Conservation (phyloP, 768 basidiomycete genomes). For the Rhodotorula taiwanensis region DNA sequence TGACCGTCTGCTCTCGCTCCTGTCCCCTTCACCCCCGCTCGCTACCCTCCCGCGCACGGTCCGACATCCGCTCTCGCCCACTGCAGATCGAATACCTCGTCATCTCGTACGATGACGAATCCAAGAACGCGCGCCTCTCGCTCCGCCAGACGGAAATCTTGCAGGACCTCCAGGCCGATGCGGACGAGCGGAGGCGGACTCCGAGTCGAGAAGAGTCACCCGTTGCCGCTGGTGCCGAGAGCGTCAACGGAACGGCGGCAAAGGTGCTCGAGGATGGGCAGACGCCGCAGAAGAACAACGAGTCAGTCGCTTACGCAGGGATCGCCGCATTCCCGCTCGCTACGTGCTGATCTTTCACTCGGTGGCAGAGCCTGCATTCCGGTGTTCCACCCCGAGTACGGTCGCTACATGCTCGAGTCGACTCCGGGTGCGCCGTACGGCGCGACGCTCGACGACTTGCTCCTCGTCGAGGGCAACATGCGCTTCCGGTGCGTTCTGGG, state of each 20-base stretch:
- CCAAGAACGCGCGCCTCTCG: constrained; percentile 76
- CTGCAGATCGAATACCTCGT: constrained; percentile 92
- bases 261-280: background rate
- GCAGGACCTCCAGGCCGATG: constrained; percentile 53
- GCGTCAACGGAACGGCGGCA: background rate
- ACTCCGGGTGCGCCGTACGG: constrained; percentile 95
- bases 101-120: constrained; percentile 67
- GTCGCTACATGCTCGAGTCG: constrained; percentile 96
- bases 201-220: too few species aligned
- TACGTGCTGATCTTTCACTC: background rate
- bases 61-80: background rate
- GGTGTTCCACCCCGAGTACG: constrained; percentile 95
- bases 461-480: constrained; percentile 92
- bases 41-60: background rate
- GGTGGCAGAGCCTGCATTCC: constrained; percentile 58
- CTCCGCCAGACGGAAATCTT: constrained; percentile 94
- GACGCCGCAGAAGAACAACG: background rate
- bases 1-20: too few species aligned
- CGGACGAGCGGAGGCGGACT: constrained; percentile 48
- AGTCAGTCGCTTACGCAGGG: background rate
- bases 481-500: constrained; percentile 61
- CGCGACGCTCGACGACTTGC: constrained; percentile 72
- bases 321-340: too few species aligned
- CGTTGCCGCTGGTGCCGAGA: constrained; percentile 1
- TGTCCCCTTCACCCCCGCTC: background rate